phyloP scores from a whole-genome alignment of 1,284 basidiomycete species.

The Moesziomyces parantarcticus region DNA sequence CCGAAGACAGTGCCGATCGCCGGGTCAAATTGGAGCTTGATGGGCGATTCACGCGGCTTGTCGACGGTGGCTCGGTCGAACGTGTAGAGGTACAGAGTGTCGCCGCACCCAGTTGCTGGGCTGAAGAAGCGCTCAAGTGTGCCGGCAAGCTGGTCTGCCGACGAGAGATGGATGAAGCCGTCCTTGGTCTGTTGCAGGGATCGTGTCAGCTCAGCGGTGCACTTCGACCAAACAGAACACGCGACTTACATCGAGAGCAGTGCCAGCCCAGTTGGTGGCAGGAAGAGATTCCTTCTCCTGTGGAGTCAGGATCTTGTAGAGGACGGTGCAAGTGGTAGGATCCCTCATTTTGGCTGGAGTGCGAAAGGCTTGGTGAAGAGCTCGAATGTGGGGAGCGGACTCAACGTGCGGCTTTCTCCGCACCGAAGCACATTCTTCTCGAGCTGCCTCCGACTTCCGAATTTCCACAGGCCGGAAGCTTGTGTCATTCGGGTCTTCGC shows the following conservation, averaged over 20 bases:
- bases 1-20: conserved; percentile 47
- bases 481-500: not conserved
- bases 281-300: conserved; percentile 46
- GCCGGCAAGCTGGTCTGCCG: conserved; percentile 50
- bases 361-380: not conserved
- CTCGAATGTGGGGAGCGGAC: not conserved
- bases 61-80: conserved; percentile 42
- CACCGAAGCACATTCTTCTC: not conserved
- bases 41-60: conserved; percentile 20
- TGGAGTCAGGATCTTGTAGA: conserved; percentile 63
- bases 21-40: conserved; percentile 54
- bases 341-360: conserved; percentile 29
- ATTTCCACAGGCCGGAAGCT: not conserved
- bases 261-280: conserved; percentile 46
- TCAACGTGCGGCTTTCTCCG: not conserved
- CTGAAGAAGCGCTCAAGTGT: conserved; percentile 57
- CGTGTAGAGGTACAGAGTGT: conserved; percentile 41
- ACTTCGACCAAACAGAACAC: not conserved
- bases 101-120: conserved; percentile 38
- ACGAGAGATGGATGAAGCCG: conserved; percentile 61
- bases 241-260: conserved; percentile 53
- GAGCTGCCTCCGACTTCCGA: not conserved
- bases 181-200: conserved; percentile 42
- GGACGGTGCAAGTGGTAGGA: conserved; percentile 47
- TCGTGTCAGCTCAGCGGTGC: not conserved